These are phyloP conservation scores for Glebionis coronaria DNA, from an alignment of 129 eudicot genomes.

Conservation along the genomic window DNA sequence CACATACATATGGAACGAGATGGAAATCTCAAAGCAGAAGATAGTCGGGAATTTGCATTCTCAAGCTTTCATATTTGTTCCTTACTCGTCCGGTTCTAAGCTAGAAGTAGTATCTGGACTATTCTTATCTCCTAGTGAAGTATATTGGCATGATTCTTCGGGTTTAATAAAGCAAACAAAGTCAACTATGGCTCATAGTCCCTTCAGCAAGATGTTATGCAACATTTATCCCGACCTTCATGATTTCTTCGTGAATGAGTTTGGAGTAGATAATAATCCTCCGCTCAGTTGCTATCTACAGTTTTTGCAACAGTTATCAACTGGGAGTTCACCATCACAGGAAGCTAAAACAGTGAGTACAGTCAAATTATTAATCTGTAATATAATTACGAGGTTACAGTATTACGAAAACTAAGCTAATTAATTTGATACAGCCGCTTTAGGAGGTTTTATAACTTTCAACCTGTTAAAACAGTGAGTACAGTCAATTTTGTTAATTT, in stretches of 20 bases:
- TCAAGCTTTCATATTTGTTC: neutral
- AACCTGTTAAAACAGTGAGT: neutral
- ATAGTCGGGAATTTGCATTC: conserved; percentile 41
- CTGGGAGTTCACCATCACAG: conserved; percentile 40
- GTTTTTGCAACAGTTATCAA: conserved; percentile 59
- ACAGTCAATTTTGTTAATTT: neutral
- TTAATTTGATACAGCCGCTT: too few species aligned
- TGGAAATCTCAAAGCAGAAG: conserved; percentile 44
- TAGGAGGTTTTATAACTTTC: too few species aligned
- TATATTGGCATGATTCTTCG: too few species aligned
- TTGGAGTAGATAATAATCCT: conserved; percentile 63
- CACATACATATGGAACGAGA: conserved; percentile 57
- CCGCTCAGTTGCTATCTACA: conserved; percentile 49
- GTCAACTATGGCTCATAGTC: conserved; percentile 13
- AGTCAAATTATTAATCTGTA: neutral
- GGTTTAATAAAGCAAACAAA: conserved; percentile 32
- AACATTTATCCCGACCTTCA: conserved; percentile 54
- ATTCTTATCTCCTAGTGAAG: conserved; percentile 52
- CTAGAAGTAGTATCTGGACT: conserved; percentile 52
- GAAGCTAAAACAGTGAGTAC: conserved; percentile 51
- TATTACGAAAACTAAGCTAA: too few species aligned
- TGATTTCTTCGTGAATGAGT: conserved; percentile 62
- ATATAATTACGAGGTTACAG: too few species aligned
- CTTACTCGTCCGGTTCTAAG: conserved; percentile 9
- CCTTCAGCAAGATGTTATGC: conserved; percentile 38